Evolutionary conservation across 495 filamentous ascomycete species (phyloP).

Genomic region (Podospora bellae-mahoneyi): DNA sequence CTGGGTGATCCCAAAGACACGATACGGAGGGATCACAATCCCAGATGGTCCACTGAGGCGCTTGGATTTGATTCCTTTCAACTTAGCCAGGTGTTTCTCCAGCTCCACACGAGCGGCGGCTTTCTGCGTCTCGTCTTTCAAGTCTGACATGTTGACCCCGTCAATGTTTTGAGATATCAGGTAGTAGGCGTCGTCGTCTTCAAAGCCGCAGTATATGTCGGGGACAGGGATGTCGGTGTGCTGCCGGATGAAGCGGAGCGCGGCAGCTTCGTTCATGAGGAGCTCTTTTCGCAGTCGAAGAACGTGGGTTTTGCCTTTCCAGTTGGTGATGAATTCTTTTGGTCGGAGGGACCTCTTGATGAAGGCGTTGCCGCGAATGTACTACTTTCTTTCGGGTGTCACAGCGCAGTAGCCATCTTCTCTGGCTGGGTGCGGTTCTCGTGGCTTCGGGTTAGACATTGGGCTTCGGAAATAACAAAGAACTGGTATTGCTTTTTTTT

Average conservation of each 20-base stretch:
- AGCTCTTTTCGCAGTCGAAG: no score
- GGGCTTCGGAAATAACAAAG: no score
- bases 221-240: slow-evolving; percentile 17
- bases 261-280: slow-evolving; percentile 14
- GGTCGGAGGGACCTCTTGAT: no score
- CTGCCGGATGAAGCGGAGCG: slow-evolving; percentile 10
- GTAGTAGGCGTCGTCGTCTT: slow-evolving; percentile 19
- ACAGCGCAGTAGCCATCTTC: no score
- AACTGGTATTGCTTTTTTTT: no score
- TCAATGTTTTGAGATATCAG: slow-evolving; percentile 17
- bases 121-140: slow-evolving; percentile 12
- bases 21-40: slow-evolving; percentile 17
- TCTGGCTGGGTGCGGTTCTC: no score
- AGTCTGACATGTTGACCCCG: slow-evolving; percentile 18
- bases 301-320: no score
- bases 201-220: slow-evolving; percentile 12
- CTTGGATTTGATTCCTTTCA: slow-evolving; percentile 14
- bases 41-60: slow-evolving; percentile 17
- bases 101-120: slow-evolving; percentile 12
- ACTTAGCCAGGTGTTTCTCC: neutral
- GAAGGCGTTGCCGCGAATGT: no score
- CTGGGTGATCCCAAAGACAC: slow-evolving; percentile 7
- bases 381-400: no score
- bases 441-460: no score
- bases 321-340: no score